Base-by-base conservation (phyloP, 2,329 filamentous ascomycete genomes). In the Nemania sp. region DNA sequence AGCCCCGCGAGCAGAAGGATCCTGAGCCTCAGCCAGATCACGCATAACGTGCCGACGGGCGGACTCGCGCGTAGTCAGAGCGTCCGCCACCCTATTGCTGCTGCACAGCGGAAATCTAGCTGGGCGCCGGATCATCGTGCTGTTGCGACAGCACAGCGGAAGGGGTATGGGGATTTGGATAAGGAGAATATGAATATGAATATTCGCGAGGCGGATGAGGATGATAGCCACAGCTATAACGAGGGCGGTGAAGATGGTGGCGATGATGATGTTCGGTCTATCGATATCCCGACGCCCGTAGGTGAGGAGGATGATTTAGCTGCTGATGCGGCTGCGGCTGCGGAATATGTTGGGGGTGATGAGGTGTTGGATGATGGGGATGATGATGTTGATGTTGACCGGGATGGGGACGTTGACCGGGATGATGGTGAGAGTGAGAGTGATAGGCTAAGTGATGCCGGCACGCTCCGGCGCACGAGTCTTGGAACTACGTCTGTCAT, bases 1-100 rank as follows among this genome's bases (percentile, higher is more conserved):
- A 75, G 77, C 15, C 75, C 82, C 65, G 78, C 86, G 68, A 80
- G 85, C 49, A 63, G 93, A 34, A 86, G 94, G 43, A 97, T 97
- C 65, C 82, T 95, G 54, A 96, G 91, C 45, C 82, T 97, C 30
- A 95, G 88, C 69, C 90, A 97, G 72, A 95, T 97, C 63, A 90
- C 84, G 49, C 86, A 87, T 68, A 93, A 94, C 66, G 77, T 83
- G 28, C 77, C 84, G 5, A 75, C 73, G 6, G 80, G 82, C 17
- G 84, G 82, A 41, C 78, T 96, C 61, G 88, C 87, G 74, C 81
- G 89, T 56, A 92, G 88, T 69, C 88, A 92, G 68, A 91, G 88
- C 53, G 88, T 91, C 61, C 86, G 89, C 64, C 83, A 83, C 19
- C 79, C 84, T 23, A 75, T 73, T 4, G 67, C 71, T 9, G 67